Evolutionary conservation across 495 filamentous ascomycete species (phyloP), one percentile per base, ranked within the genome.

Genomic region (Viridothelium virens): DNA sequence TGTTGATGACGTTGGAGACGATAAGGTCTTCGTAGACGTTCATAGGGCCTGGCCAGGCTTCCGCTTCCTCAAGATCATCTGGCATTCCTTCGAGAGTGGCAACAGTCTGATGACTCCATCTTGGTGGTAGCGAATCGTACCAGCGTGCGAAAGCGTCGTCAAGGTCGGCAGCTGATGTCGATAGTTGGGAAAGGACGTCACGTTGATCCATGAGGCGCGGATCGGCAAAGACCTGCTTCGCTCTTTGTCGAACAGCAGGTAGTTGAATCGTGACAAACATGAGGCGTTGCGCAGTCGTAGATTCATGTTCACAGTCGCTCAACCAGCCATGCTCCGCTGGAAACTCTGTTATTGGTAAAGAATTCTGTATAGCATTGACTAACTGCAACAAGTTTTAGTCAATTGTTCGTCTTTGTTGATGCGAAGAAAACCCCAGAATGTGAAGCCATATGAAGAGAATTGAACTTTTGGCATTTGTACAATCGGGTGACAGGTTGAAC

Each of bases 231-330:
- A 59, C 53, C 14, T 59, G 53, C 36, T 59, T 59, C 14, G 53
- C 53, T 36, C 64, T 33, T 9, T 63, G 64, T 31, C 71, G 67
- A 56, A 76, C 66, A 38, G 64, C 64, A n/a, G 74, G 74, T 12
- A 76, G 62, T 63, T 69, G 63, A 12, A 74, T 70, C 46, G 71
- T 71, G 61, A 72, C 65, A 7, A 72, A 41, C 3, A 71, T 72
- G 33, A 76, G 72, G 16, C 74, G 69, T 62, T 76, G 73, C 2
- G 72, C 72, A 6, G 71, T 66, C 47, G 73, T 76, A n/a, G 69
- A 64, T 65, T 72, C 70, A 41, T 33, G 36, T 39, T 64, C 25
- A 1, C 67, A 68, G 63, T 56, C 65, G 38, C 56, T 66, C 12
- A 68, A 62, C 74, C 73, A 75, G 18, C 72, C 72, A 25, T 72